These are phyloP conservation scores for Tremellales sp. DNA, from an alignment of 1,284 basidiomycete species.

Conservation along the genomic window DNA sequence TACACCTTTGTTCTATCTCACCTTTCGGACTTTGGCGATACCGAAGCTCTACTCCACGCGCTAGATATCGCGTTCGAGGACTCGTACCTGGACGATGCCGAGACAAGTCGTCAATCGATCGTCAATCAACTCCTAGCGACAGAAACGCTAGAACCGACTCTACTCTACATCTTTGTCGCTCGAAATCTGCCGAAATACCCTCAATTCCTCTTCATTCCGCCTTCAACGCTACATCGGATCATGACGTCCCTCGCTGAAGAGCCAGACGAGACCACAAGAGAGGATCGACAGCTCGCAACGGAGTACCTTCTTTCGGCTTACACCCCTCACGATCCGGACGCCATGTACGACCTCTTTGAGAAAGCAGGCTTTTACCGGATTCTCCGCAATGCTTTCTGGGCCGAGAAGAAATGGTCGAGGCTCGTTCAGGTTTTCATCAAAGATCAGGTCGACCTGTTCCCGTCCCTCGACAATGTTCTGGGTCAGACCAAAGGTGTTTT, in stretches of 20 bases:
- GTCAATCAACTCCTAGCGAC: constrained; percentile 67
- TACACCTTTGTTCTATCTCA: constrained; percentile 81
- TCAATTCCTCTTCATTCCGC: constrained; percentile 73
- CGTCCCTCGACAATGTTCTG: constrained; percentile 59
- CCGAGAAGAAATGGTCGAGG: constrained; percentile 70
- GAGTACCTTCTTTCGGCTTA: constrained; percentile 94
- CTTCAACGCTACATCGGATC: constrained; percentile 66
- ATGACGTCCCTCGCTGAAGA: constrained; percentile 74
- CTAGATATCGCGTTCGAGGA: constrained; percentile 95
- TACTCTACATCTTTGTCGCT: constrained; percentile 92
- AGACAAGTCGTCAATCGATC: constrained; percentile 71
- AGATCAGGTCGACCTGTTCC: constrained; percentile 67
- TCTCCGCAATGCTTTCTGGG: constrained; percentile 70
- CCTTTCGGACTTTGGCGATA: constrained; percentile 73
- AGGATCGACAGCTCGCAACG: constrained; percentile 90
- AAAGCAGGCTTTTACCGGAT: constrained; percentile 86
- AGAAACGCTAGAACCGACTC: constrained; percentile 65
- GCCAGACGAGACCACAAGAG: constrained; percentile 66
- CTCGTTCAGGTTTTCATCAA: constrained; percentile 69
- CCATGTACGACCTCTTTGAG: constrained; percentile 68
- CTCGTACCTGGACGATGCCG: constrained; percentile 72
- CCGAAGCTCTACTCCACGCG: constrained; percentile 90
- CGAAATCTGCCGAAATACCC: constrained; percentile 96
- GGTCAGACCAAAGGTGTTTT: constrained; percentile 44
- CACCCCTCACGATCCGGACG: constrained; percentile 71